A percentile compares a stretch with the other conserved stretches of the same genome.
Evolutionary conservation across 176 grass and related monocot genomes (phyloP).

Genomic region (Triticum aestivum): IWGSC_CS_RefSeq_v2.1 NC_057800.1:724426165-724426664

Average conservation of each 20-base stretch:
- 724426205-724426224: conserved; percentile 48
- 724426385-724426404: conserved; percentile 83
- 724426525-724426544: conserved; percentile 1
- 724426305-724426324: conserved; percentile 27
- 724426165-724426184: conserved; percentile 41
- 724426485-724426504: background rate
- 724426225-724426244: conserved; percentile 63
- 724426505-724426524: background rate
- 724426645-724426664: conserved; percentile 1
- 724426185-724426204: conserved; percentile 61
- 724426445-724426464: background rate
- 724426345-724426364: conserved; percentile 56
- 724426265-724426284: conserved; percentile 66
- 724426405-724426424: conserved; percentile 41
- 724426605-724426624: conserved; percentile 49
- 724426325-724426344: conserved; percentile 38
- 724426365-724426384: conserved; percentile 66
- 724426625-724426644: conserved; percentile 56
- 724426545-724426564: background rate
- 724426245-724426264: conserved; percentile 39
- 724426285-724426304: conserved; percentile 48
- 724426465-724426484: background rate
- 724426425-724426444: background rate
- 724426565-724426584: conserved; percentile 37
- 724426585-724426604: conserved; percentile 56